Base-by-base conservation (phyloP, 176 grass and related monocot species). In the Coix lacrymajobi region DNA sequence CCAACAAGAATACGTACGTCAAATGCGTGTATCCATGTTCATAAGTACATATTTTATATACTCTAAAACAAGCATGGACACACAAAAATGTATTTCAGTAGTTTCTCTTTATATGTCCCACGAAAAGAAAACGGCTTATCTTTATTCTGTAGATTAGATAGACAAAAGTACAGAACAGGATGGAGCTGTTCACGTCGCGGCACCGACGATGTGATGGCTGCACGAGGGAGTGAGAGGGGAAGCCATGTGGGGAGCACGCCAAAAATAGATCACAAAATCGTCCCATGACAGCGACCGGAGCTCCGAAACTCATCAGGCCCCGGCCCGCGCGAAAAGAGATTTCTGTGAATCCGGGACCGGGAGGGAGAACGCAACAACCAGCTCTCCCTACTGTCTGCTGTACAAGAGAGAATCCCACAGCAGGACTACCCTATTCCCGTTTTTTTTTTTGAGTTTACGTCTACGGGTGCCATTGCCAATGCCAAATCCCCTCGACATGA, bases 241-340 rank as follows among this genome's bases (percentile, higher is more conserved):
- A 28, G 32, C 82, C 92, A 94, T 91, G 92, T 89, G 89, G 69
- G 74, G 82, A 86, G 86, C 83, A 86, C 62, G 77, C 62, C 61
- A 70, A 60, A 83, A 83, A 73, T 45, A 61, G 69, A 81, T 86
- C 81, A 5, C 81, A 65, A 44, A 77, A 91, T 91, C 79, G 83
- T 56, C 28, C 62, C 64, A 33, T 52, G 83, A 90, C 78, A 69
- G 75, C 31, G 78, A 84, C 80, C 41, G 19, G 15, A 56, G 48
- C 84, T 79, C 83, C 33, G 77, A 31, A 64, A 32, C 80, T 83
- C 73, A 31, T 51, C 62, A 39, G 24, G 11, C 11, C 4, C 34
- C 36, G 26, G 26, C 38, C 69, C n/a, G 51, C 48, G 19, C 57
- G 5, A 48, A 14, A 48, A 62, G 62, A 52, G 54, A 11, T 74